These are phyloP conservation scores for Henckelia pumila DNA, from an alignment of 257 asterid genomes.

Conservation along the genomic window DNA sequence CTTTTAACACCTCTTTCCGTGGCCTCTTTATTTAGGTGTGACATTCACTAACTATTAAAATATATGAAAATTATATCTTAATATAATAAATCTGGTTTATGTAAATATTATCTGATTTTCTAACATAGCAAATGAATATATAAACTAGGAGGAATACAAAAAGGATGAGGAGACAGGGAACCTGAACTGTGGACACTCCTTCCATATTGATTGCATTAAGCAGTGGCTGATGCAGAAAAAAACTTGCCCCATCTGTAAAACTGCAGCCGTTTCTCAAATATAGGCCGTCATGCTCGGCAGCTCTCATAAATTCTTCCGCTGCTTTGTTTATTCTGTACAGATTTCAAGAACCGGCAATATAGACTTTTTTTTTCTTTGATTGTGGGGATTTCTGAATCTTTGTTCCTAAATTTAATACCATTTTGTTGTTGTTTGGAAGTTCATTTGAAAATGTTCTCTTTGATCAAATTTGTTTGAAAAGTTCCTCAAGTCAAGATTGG, in stretches of 20 bases:
- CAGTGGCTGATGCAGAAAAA: constrained; percentile 81
- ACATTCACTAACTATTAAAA: background rate
- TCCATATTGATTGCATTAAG: constrained; percentile 69
- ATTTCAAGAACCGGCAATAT: constrained; percentile 14
- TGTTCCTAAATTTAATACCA: background rate
- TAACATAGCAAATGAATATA: background rate
- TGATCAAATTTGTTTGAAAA: background rate
- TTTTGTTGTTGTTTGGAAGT: background rate
- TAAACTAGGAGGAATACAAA: constrained; percentile 72
- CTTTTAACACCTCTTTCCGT: background rate
- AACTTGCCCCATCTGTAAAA: constrained; percentile 73
- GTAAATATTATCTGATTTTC: background rate
- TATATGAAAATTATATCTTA: no score
- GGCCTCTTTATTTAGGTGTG: background rate
- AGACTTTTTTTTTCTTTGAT: background rate
- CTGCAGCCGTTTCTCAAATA: constrained; percentile 43
- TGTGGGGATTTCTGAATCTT: background rate
- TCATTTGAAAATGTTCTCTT: background rate
- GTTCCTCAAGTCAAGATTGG: background rate
- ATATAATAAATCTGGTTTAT: background rate
- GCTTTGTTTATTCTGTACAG: constrained; percentile 33
- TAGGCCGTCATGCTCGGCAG: constrained; percentile 21
- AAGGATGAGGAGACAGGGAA: constrained; percentile 68
- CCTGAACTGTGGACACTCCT: constrained; percentile 70
- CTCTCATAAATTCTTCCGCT: constrained; percentile 22